A percentile compares a stretch with the other conserved stretches of the same genome.
Evolutionary conservation across 129 eudicot species (phyloP).

Genomic region (Kitagawia praeruptora): DNA sequence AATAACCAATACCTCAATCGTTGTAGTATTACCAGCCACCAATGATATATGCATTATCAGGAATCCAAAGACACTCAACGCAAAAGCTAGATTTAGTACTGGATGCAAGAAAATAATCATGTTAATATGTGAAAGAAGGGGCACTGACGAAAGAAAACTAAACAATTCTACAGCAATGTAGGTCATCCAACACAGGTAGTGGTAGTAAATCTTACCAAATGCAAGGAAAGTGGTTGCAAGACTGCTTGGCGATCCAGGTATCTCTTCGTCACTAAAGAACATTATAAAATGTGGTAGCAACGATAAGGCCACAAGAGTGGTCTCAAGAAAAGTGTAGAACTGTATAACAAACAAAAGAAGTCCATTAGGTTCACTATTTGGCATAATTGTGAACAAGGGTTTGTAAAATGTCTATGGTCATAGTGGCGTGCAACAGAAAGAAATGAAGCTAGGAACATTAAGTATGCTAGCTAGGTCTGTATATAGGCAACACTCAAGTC

Average conservation of each 20-base stretch:
- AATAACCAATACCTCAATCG: conserved; percentile 74
- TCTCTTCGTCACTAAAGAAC: conserved; percentile 93
- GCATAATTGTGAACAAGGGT: neutral
- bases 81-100: conserved; percentile 91
- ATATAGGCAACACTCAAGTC: neutral
- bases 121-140: conserved; percentile 1
- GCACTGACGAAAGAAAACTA: neutral
- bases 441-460: conserved; percentile 1
- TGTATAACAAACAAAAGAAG: conserved; percentile 34
- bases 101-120: conserved; percentile 14
- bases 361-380: neutral
- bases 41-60: conserved; percentile 90
- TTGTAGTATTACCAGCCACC: conserved; percentile 89
- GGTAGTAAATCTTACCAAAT: conserved; percentile 50
- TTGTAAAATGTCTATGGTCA: neutral
- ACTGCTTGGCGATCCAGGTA: conserved; percentile 88
- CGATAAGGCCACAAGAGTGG: conserved; percentile 67
- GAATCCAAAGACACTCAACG: conserved; percentile 91
- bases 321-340: conserved; percentile 97
- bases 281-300: conserved; percentile 74
- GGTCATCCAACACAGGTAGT: neutral
- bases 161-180: neutral
- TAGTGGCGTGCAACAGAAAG: neutral
- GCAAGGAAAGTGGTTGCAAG: conserved; percentile 97
- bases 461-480: too few relatives aligned